Evolutionary conservation across 495 filamentous ascomycete species (phyloP).

Genomic region (Lophium mytilinum): DNA sequence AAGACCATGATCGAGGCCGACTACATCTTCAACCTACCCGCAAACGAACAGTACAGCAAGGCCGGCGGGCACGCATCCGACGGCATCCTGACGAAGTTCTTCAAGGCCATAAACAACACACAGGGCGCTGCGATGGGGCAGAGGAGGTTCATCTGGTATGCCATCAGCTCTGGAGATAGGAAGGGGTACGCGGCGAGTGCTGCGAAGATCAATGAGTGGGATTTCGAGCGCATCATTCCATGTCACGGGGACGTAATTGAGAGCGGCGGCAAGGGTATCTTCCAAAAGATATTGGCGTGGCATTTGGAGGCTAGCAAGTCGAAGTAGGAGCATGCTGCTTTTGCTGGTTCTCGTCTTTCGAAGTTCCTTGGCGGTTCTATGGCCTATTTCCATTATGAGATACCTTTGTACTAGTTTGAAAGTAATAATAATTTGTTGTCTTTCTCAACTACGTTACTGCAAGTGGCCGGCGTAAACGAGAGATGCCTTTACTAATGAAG

Average conservation of each 20-base stretch:
- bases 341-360: no score
- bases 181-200: slow-evolving; percentile 60
- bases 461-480: no score
- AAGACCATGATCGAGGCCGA: slow-evolving; percentile 85
- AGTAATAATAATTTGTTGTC: no score
- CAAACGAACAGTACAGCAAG: slow-evolving; percentile 76
- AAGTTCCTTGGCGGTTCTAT: no score
- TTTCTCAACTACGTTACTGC: no score
- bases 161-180: slow-evolving; percentile 53
- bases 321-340: neutral
- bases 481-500: no score
- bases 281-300: slow-evolving; percentile 78
- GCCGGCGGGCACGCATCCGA: slow-evolving; percentile 43
- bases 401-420: no score
- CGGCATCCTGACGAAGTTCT: slow-evolving; percentile 57
- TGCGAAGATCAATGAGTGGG: slow-evolving; percentile 64
- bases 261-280: slow-evolving; percentile 65
- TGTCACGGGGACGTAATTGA: slow-evolving; percentile 93
- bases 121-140: slow-evolving; percentile 59
- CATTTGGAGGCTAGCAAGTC: slow-evolving; percentile 53
- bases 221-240: slow-evolving; percentile 79
- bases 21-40: slow-evolving; percentile 84
- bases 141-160: slow-evolving; percentile 79
- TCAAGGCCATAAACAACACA: slow-evolving; percentile 53
- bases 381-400: no score